Base-by-base conservation (phyloP, 768 basidiomycete genomes). In the Hericium coralloides region DNA sequence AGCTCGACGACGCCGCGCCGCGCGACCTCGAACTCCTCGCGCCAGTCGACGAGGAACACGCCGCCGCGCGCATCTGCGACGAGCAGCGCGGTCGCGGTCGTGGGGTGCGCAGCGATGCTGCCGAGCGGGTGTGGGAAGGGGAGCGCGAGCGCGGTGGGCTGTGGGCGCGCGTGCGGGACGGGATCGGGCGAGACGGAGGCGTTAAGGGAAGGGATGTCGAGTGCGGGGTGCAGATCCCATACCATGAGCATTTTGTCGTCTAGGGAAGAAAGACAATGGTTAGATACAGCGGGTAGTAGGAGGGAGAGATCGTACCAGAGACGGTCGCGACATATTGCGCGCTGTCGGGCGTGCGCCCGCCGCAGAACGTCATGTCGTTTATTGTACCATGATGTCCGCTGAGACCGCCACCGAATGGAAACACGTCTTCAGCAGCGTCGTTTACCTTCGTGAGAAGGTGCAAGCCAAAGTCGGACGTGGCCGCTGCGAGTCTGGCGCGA, bases 171-270 rank as follows among this genome's bases (percentile, higher is more conserved):
- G 15, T 73, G 67, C 48, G 63, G 63, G 22, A 67, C 59, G 45
- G 64, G 59, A 17, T 67, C 63, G 36, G 64, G 66, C 2, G 69
- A 70, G 43, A 60, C 58, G n/a, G 68, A 69, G 47, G 74, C 68
- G 63, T 57, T 66, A 20, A 70, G 68, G 12, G 81, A 76, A 38
- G 74, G 67, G 45, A 78, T 72, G 55, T 79, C 70, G 49, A 76
- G 55, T 38, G 73, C 66, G 0, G 89, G 89, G 63, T 79, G 73
- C n/a, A 92, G 76, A 69, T 92, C 89, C 90, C 90, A 92, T 7
- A 92, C 82, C 82, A 90, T 86, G 39, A 90, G 78, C 79, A 87
- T 85, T 66, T 82, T 87, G 71, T 92, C 90, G 62, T 90, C 89
- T 89, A 59, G 6, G 43, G 55, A 22, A 7, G 52, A 39, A 25